Conservation (phyloP, 106 monocot species). For the Dioscorea zingiberensis region DNA sequence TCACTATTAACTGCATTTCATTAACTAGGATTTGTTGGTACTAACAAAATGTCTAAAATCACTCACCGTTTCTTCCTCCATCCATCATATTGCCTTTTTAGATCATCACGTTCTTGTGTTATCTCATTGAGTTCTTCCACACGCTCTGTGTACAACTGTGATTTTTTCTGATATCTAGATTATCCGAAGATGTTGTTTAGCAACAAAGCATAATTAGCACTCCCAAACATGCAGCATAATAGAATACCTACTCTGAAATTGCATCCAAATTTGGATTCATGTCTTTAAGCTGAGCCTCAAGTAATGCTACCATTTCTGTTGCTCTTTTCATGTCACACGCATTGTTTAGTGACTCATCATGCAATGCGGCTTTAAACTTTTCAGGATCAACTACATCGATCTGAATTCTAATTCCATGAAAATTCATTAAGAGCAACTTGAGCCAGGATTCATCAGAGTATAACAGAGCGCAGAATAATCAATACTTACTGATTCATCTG, state of each 20-base stretch:
- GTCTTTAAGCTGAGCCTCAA: slow-evolving; percentile 92
- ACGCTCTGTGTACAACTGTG: slow-evolving; percentile 57
- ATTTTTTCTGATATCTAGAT: slow-evolving; percentile 67
- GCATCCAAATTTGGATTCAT: slow-evolving; percentile 96
- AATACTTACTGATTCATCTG: slow-evolving; percentile 83
- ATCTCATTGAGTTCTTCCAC: slow-evolving; percentile 80
- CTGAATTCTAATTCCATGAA: slow-evolving; percentile 55
- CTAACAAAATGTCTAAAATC: background rate
- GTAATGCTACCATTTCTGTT: slow-evolving; percentile 75
- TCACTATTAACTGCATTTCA: too few species aligned
- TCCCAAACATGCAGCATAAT: slow-evolving; percentile 4
- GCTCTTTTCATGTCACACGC: slow-evolving; percentile 77
- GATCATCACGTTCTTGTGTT: slow-evolving; percentile 84
- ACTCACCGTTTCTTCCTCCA: slow-evolving; percentile 73
- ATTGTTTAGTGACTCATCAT: slow-evolving; percentile 38
- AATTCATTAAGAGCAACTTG: background rate
- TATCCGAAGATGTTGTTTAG: background rate
- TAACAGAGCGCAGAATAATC: background rate
- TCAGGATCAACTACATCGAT: slow-evolving; percentile 85
- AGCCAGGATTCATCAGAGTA: background rate
- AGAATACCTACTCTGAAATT: slow-evolving; percentile 67
- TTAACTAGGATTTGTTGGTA: too few species aligned
- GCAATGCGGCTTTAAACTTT: slow-evolving; percentile 56
- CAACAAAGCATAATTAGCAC: background rate
- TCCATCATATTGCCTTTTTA: slow-evolving; percentile 89